Conservation (phyloP, 2,329 filamentous ascomycete species). For the Monilinia fructigena region DNA sequence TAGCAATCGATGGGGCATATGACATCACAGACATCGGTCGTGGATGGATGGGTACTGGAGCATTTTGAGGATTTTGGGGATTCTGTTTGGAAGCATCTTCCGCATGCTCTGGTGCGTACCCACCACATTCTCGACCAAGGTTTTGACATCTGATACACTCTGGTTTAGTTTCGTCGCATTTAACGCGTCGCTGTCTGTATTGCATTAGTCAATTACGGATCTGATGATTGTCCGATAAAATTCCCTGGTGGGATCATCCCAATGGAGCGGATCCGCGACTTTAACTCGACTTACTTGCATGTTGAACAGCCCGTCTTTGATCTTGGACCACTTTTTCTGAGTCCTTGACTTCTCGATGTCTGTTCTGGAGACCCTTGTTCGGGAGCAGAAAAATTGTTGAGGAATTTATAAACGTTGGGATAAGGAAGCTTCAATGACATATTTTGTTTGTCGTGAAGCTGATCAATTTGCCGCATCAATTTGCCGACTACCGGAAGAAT, state of each 20-base stretch:
- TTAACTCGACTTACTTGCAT: constrained; percentile 37
- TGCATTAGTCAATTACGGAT: constrained; percentile 26
- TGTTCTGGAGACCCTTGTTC: constrained; percentile 38
- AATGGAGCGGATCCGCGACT: constrained; percentile 13
- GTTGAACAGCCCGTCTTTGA: constrained; percentile 41
- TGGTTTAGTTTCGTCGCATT: constrained; percentile 41
- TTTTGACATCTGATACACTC: constrained; percentile 40
- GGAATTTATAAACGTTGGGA: constrained; percentile 41
- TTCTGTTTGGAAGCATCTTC: constrained; percentile 34
- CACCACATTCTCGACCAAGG: constrained; percentile 40
- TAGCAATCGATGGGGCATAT: constrained; percentile 36
- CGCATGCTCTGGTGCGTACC: constrained; percentile 37
- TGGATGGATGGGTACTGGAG: constrained; percentile 37
- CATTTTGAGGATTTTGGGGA: constrained; percentile 9
- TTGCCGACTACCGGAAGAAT: constrained; percentile 20
- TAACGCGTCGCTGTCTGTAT: constrained; percentile 39
- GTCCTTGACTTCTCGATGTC: constrained; percentile 38
- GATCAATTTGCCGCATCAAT: constrained; percentile 27
- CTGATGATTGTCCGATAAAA: constrained; percentile 12
- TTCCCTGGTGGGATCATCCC: constrained; percentile 15
- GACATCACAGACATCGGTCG: constrained; percentile 37
- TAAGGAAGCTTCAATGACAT: constrained; percentile 40
- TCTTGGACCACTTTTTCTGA: constrained; percentile 40
- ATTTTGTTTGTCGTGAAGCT: constrained; percentile 30
- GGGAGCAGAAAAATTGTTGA: constrained; percentile 39